Evolutionary conservation across 441 rosid genomes (phyloP), one percentile per base, ranked within the genome.

Genomic region (Viola pubescens): DNA sequence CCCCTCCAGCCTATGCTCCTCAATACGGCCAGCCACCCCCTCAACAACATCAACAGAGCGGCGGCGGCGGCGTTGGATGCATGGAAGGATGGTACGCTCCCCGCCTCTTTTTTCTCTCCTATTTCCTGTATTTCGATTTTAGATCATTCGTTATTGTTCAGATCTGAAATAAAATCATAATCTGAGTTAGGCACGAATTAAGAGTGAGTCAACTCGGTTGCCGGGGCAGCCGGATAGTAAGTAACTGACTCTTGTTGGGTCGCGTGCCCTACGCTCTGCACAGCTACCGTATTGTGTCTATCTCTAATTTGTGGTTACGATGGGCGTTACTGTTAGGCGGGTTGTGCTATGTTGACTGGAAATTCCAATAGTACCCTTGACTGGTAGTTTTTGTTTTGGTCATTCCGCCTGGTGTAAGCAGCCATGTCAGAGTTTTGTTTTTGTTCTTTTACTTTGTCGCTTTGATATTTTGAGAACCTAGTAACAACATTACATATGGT

Each of bases 31-130:
- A 75, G 74, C 79, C 79, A 19, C 89, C 79, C 1, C 78, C 70
- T 53, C 81, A 55, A 4, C 81, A 69, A 14, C 82, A 77, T 5
- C 54, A 56, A 49, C 34, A 26, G 34, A 74, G 44, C 72, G 77
- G 13, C 52, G 57, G 44, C 72, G 77, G 13, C 52, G 57, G 75
- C 67, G 8, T 72, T 37, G 91, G 94, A 2, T 76, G 61, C 58
- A 12, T 90, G 42, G 94, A 84, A 79, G 96, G 94, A 78, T 88
- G 96, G 97, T 87, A 68, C 26, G 73, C 39, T 40, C 39, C 16
- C 49, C 34, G 39, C 46, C 49, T 45, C 47, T 48, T 7, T 47
- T 48, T 43, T 39, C 40, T 43, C 9, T 43, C 51, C n/a, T 10
- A 7, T 45, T 3, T 9, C 41, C 14, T 34, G 5, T 39, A 3